These are phyloP conservation scores for Chalaropsis ovoidea DNA, from an alignment of 2,329 filamentous ascomycete genomes.

Conservation along the genomic window DNA sequence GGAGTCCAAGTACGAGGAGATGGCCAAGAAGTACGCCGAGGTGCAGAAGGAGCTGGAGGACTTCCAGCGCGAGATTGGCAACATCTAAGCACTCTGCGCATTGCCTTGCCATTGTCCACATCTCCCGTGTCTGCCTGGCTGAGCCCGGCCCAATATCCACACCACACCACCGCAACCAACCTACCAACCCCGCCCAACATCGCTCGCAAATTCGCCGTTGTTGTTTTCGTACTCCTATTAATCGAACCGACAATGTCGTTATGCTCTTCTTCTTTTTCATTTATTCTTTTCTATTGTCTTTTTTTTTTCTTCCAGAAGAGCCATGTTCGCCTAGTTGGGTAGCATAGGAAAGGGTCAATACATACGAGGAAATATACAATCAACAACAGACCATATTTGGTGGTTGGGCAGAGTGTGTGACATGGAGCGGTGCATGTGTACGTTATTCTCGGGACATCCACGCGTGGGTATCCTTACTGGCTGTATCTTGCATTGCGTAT, in stretches of 20 bases:
- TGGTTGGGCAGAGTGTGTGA: too few relatives aligned
- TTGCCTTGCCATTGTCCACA: neutral
- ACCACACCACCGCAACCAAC: neutral
- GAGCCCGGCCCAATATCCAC: neutral
- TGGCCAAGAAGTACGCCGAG: slow-evolving; percentile 74
- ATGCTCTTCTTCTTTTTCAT: slow-evolving; percentile 16
- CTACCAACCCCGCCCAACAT: slow-evolving; percentile 5
- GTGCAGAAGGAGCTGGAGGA: slow-evolving; percentile 86
- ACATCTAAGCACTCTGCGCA: slow-evolving; percentile 54
- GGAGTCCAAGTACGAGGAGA: slow-evolving; percentile 97
- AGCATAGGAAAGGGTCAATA: slow-evolving; percentile 14
- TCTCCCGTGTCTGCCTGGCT: slow-evolving; percentile 13
- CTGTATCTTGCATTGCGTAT: too few relatives aligned
- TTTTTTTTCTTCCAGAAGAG: slow-evolving; percentile 11
- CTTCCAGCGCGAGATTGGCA: slow-evolving; percentile 83
- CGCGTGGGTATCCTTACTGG: too few relatives aligned
- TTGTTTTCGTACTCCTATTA: slow-evolving; percentile 13
- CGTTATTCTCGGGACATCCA: too few relatives aligned
- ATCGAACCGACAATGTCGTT: slow-evolving; percentile 9
- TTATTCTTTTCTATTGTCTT: slow-evolving; percentile 11
- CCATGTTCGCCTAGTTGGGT: slow-evolving; percentile 6
- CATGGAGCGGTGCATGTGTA: too few relatives aligned
- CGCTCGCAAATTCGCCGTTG: slow-evolving; percentile 4
- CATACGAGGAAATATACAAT: slow-evolving; percentile 15
- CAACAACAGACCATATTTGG: neutral